Base-by-base conservation (phyloP, 2,329 filamentous ascomycete genomes). In the Teratosphaeria pseudoeucalypti region DNA sequence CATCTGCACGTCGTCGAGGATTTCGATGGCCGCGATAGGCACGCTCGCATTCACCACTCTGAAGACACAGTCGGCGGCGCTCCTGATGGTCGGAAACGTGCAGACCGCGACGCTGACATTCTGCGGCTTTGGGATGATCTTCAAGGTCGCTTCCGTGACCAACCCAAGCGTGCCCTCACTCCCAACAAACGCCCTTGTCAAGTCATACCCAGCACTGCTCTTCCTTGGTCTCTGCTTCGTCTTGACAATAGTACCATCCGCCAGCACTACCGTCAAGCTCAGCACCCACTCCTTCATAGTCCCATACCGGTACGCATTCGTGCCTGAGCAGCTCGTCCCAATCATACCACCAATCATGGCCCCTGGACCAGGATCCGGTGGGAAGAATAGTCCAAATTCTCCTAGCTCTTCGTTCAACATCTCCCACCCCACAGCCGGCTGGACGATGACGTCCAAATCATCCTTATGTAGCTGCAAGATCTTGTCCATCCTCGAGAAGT, bases 241-340 rank as follows among this genome's bases (percentile, higher is more conserved):
- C 79, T 92, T 92, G 76, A 96, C 87, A 57, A 96, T 76, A 1
- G 91, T 95, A 56, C 91, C 91, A 73, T 96, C 92, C 19, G 91
- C 91, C 67, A 96, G 81, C 11, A 96, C 91, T 3, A 95, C 89
- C 0, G 91, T 96, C 65, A 96, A 76, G 58, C 84, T 88, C 26
- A 95, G 77, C 12, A 96, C 92, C 91, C 91, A 96, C 71, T 96
- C 91, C 63, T 89, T 86, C 90, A 96, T 96, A 2, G 91, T 96
- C 63, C 91, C 92, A 73, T 95, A 96, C 60, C 91, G 82, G 77
- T 95, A 95, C 16, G 91, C 87, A 72, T 96, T 96, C 14, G 91
- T 96, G 61, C 91, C 91, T 16, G 73, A 85, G 73, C 86, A 89
- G 57, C 86, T 86, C 0, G 88, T 91, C 26, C 87, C 88, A 37